These are phyloP conservation scores for Sergeia podlipaevii DNA, from an alignment of 208 protist species.

Conservation along the genomic window DNA sequence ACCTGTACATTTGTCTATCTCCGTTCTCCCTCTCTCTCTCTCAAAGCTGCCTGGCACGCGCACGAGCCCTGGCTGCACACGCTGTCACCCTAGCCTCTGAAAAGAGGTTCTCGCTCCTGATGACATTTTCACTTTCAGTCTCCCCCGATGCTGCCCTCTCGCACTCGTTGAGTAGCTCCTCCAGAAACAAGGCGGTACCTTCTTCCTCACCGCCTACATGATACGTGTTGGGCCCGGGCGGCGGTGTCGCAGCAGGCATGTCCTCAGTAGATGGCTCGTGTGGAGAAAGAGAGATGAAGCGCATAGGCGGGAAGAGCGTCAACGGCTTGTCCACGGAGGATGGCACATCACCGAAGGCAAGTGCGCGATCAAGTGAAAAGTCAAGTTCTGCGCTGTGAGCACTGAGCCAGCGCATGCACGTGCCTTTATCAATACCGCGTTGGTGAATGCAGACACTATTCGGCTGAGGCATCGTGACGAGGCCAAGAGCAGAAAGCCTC, in stretches of 20 bases:
- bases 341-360: constrained; percentile 50
- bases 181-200: constrained; percentile 46
- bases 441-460: constrained; percentile 58
- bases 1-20: too few relatives aligned
- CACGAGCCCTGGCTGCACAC: constrained; percentile 13
- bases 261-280: neutral
- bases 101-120: constrained; percentile 16
- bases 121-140: neutral
- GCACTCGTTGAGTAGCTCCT: constrained; percentile 24
- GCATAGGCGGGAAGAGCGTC: constrained; percentile 40
- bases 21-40: too few relatives aligned
- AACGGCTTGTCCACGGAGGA: constrained; percentile 44
- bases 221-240: neutral
- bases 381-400: constrained; percentile 7
- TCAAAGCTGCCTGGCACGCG: too few relatives aligned
- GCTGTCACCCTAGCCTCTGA: constrained; percentile 13
- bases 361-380: constrained; percentile 25
- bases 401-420: constrained; percentile 42
- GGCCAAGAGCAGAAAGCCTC: constrained; percentile 17
- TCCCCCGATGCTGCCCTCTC: constrained; percentile 2
- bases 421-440: constrained; percentile 32
- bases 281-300: constrained; percentile 44
- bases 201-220: constrained; percentile 63
- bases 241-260: neutral
- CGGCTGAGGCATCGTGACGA: constrained; percentile 43